These are phyloP conservation scores for Neltuma alba DNA, from an alignment of 306 rosid species.

Conservation along the genomic window DNA sequence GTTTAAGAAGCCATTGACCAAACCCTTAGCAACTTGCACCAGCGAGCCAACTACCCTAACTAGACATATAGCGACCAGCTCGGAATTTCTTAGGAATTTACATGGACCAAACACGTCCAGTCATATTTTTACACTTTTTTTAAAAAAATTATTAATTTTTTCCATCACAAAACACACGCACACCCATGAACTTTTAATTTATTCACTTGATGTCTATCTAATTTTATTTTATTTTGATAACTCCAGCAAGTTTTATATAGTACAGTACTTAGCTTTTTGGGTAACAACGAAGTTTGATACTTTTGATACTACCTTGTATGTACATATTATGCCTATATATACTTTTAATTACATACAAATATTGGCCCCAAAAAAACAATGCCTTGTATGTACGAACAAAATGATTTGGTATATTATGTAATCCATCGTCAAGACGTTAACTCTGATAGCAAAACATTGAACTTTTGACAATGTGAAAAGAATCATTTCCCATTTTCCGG, in stretches of 20 bases:
- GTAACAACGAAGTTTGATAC: background rate
- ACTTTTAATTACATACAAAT: background rate
- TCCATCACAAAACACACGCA: background rate
- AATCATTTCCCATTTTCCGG: background rate
- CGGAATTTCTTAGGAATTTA: background rate
- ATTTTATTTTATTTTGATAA: background rate
- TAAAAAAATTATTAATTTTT: background rate
- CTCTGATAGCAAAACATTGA: background rate
- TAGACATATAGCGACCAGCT: background rate
- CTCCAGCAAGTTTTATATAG: background rate
- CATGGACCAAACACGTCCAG: background rate
- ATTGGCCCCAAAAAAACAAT: background rate
- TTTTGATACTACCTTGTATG: background rate
- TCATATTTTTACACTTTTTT: background rate
- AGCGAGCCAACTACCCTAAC: slow-evolving; percentile 30
- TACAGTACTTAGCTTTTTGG: background rate
- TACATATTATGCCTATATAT: background rate
- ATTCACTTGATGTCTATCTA: background rate
- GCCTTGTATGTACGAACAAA: background rate
- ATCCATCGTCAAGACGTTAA: background rate
- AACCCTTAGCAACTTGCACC: background rate
- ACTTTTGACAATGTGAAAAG: background rate
- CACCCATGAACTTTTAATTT: background rate
- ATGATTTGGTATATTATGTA: background rate
- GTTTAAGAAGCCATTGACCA: slow-evolving; percentile 16